Evolutionary conservation across 768 basidiomycete species (phyloP).

Genomic region (Coprinopsis cinerea): DNA sequence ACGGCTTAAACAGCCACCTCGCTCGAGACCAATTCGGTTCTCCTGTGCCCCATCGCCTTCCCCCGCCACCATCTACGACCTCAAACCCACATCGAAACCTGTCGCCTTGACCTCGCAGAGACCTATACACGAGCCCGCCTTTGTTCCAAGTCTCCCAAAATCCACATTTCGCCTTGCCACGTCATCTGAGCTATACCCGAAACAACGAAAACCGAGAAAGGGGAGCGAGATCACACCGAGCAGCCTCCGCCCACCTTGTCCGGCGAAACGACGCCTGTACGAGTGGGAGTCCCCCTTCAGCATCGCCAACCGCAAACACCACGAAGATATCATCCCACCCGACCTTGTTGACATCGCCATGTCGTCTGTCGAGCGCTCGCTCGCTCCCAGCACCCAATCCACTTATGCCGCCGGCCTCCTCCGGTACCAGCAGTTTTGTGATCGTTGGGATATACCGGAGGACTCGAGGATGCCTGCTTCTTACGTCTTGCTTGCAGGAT

Average conservation of each 20-base stretch:
- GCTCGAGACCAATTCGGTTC: neutral
- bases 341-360: constrained; percentile 3
- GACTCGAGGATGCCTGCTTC: constrained; percentile 16
- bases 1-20: neutral
- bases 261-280: constrained; percentile 4
- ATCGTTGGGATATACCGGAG: constrained; percentile 14
- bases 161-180: constrained; percentile 2
- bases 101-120: neutral
- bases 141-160: neutral
- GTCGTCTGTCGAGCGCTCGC: constrained; percentile 2
- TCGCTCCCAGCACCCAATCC: constrained; percentile 5
- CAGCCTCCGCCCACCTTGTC: constrained; percentile 9
- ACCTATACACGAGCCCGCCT: neutral
- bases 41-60: neutral
- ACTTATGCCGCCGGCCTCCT: constrained; percentile 17
- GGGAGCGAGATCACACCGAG: neutral
- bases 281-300: constrained; percentile 8
- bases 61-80: neutral
- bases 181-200: too few species aligned
- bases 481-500: constrained; percentile 13
- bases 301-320: neutral
- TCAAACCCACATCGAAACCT: neutral
- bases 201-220: neutral
- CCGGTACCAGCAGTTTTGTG: constrained; percentile 20
- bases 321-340: neutral